Evolutionary conservation across 2,329 filamentous ascomycete genomes (phyloP), one percentile per base, ranked within the genome.

Genomic region (Trichophaea hybrida): DNA sequence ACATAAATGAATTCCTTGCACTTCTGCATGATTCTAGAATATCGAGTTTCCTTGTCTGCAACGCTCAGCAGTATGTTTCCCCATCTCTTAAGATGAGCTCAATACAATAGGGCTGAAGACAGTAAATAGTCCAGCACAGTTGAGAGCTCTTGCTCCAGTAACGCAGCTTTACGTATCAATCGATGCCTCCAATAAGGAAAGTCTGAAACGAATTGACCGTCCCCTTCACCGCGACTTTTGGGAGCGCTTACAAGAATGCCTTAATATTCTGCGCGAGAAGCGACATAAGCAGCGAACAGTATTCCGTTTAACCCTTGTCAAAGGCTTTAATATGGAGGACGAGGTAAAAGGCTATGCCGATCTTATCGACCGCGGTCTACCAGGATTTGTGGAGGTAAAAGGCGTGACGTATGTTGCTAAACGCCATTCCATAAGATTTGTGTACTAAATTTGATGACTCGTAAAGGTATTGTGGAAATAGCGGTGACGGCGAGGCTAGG

Each of bases 141-240:
- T 97, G 32, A 86, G 84, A 0, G 79, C 85, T 0, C 77, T 97
- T 43, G 78, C 86, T 64, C 87, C 86, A 33, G 90, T 96, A 12
- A 98, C 91, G 0, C 93, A 97, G 73, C 80, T 98, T 1, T 97
- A 97, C 72, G 91, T 97, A 62, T 93, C 86, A 58, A 96, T 97
- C 70, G 91, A 98, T 69, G 93, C 93, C 0, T 88, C 86, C 49
- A 94, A 96, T 75, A 83, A 83, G 63, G 90, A 95, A 62, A 88
- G 84, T 13, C 78, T 97, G 35, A 83, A 88, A 55, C 85, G 84
- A 70, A 95, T 98, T 68, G 91, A 97, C 72, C 78, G 91, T 0
- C 93, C 91, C 0, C 79, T 98, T 2, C 90, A 97, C 74, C 82
- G 93, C 55, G 91, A 97, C 73, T 98, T 94, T 74, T 97, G 91